phyloP scores from a whole-genome alignment of 108 stramenopile species.

The Cyclotella choctawhatcheeana region DNA sequence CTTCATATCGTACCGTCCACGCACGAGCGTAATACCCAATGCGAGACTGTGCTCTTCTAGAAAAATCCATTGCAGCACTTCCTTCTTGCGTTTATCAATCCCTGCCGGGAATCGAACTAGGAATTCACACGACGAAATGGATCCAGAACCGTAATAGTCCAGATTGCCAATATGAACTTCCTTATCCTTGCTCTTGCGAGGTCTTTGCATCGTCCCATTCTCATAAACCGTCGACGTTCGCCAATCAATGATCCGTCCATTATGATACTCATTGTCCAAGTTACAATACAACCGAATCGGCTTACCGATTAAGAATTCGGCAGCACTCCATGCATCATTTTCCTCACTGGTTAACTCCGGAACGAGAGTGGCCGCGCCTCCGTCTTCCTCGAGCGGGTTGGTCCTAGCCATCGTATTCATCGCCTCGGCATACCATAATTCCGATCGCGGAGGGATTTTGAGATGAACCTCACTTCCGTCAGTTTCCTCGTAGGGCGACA shows the following conservation, averaged over 20 bases:
- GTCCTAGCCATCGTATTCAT: conserved; percentile 28
- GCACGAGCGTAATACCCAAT: conserved; percentile 55
- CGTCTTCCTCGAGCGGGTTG: neutral
- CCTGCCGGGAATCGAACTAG: conserved; percentile 77
- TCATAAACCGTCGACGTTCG: conserved; percentile 31
- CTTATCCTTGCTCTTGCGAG: conserved; percentile 5
- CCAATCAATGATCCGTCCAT: conserved; percentile 72
- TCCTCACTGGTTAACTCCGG: neutral
- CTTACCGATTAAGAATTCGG: conserved; percentile 71
- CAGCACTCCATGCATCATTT: conserved; percentile 3
- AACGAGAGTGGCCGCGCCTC: neutral
- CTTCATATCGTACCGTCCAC: conserved; percentile 36
- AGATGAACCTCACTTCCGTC: conserved; percentile 8
- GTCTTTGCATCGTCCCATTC: neutral
- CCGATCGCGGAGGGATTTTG: conserved; percentile 45
- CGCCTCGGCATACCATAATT: conserved; percentile 45
- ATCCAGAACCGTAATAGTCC: conserved; percentile 48
- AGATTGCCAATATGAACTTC: conserved; percentile 23
- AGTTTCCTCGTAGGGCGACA: conserved; percentile 6
- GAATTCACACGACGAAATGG: conserved; percentile 57
- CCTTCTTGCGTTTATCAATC: conserved; percentile 59
- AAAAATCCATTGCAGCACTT: conserved; percentile 66
- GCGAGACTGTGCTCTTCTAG: conserved; percentile 82
- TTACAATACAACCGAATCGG: conserved; percentile 67
- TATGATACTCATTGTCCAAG: conserved; percentile 71